Base-by-base conservation (phyloP, 768 basidiomycete genomes). In the Plicaturopsis crispa region DNA sequence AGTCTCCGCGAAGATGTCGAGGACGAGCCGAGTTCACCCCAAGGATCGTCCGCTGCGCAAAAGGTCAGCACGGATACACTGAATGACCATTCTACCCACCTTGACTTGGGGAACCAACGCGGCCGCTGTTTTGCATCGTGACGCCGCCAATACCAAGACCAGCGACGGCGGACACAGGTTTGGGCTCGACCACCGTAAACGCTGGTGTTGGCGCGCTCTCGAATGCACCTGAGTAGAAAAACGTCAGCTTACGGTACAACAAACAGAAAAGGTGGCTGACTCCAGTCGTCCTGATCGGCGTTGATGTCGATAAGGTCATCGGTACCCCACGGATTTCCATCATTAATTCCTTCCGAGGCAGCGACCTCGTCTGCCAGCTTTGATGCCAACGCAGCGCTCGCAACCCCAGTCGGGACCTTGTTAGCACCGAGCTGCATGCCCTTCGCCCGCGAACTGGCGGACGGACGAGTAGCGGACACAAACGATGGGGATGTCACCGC, bases 261-360 rank as follows among this genome's bases (percentile, higher is more conserved):
- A n/a, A 23, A 39, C 35, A 33, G 39, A 23, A 32, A 33, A 24
- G 14, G 41, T 10, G 3, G 69, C 82, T 54, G 55, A 87, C 93
- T 85, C 93, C 93, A 99, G 54, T 97, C 94, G 50, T 82, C 93
- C 18, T 80, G 75, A 49, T 98, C 93, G 0, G 87, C 91, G 51
- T 91, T 82, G 4, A 97, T 80, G 52, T 99, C 92, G 56, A 97
- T 94, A 40, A 97, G 57, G 57, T 97, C 87, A 6, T 74, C 80
- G 33, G 60, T 68, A 1, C 79, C 84, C 87, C 86, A 89, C 0
- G 72, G 73, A 51, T 72, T 71, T 2, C 40, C 43, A 2, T 49
- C 49, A 18, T 52, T 48, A 4, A 35, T 45, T 21, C 51, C 53
- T 16, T 64, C 61, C 6, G 54, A 72, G 7, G 59, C 61, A 6